A percentile compares a stretch with the other conserved stretches of the same genome.
Evolutionary conservation across 352 stramenopile species (phyloP).

Genomic region (Globisporangium sylvaticum): DNA sequence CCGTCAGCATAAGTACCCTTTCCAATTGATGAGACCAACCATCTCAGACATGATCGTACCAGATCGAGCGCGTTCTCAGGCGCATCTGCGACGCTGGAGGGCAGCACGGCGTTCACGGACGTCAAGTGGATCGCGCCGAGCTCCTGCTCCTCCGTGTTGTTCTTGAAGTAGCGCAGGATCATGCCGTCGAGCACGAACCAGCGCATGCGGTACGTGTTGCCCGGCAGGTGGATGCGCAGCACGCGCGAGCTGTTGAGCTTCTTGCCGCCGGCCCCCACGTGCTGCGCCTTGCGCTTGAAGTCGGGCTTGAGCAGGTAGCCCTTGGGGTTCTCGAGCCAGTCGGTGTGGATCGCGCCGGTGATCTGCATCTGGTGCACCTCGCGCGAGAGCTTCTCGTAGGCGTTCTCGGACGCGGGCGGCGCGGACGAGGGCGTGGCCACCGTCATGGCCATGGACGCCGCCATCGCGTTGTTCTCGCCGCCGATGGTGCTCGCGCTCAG

Average conservation of each 20-base stretch:
- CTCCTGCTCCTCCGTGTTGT: slow-evolving; percentile 81
- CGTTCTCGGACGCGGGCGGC: slow-evolving; percentile 55
- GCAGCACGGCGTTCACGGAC: slow-evolving; percentile 83
- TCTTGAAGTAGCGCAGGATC: slow-evolving; percentile 88
- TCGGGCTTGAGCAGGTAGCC: slow-evolving; percentile 85
- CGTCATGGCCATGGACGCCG: slow-evolving; percentile 9
- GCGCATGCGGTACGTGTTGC: slow-evolving; percentile 72
- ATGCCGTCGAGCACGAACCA: slow-evolving; percentile 89
- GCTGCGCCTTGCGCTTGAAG: slow-evolving; percentile 85
- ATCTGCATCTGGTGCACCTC: slow-evolving; percentile 89
- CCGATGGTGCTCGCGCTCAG: slow-evolving; percentile 49
- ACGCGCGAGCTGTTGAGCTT: slow-evolving; percentile 80
- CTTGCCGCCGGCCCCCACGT: slow-evolving; percentile 81
- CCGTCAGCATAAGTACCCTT: background rate
- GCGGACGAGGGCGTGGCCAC: slow-evolving; percentile 19
- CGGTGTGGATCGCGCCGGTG: slow-evolving; percentile 84
- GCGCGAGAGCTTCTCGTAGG: slow-evolving; percentile 87
- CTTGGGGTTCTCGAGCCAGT: slow-evolving; percentile 89
- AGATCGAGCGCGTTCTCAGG: slow-evolving; percentile 82
- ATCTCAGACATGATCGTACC: slow-evolving; percentile 23
- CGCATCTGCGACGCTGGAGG: slow-evolving; percentile 85
- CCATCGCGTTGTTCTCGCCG: slow-evolving; percentile 12
- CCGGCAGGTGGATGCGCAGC: slow-evolving; percentile 73
- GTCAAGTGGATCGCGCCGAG: slow-evolving; percentile 85
- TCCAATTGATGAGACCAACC: background rate